Evolutionary conservation across 2,329 filamentous ascomycete species (phyloP), one percentile per base, ranked within the genome.

Genomic region (Sclerotinia borealis): DNA sequence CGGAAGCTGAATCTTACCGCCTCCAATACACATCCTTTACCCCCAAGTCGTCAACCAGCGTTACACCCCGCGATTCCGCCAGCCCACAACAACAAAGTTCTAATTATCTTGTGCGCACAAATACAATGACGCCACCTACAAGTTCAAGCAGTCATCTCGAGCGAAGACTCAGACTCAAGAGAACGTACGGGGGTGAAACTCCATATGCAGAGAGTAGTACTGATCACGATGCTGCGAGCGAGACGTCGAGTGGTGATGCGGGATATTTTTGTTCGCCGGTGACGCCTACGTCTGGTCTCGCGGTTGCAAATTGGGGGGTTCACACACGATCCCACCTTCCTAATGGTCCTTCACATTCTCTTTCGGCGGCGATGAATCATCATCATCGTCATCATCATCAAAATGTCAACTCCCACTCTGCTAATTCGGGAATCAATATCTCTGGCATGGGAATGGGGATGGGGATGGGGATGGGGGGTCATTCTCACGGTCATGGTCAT

Each of bases 1-100:
- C 72, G 2, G 80, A 86, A 64, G 80, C 83, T 29, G 75, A 79
- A 34, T 71, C 73, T 54, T 79, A 76, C 56, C 78, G 79, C 36
- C n/a, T 66, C 0, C 66, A 66, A 62, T 69, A 73, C 67, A 69
- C 64, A 62, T 68, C 43, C 27, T 66, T 66, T 45, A 63, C 65
- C 3, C 64, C 66, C 48, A 66, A 64, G 50, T 64, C 64, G 22
- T 72, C 71, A 3, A 67, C 67, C 17, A 51, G 36, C 4, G 48
- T 55, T 43, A 59, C 56, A 27, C 43, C 56, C 4, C 41, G 50
- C 50, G 27, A 56, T 19, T 47, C 60, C 6, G 31, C 31, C 10
- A 27, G 50, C 5, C 51, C 31, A 63, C 50, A 69, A 62, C 49
- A 58, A 56, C 39, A 45, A 34, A 58, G 27, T 27, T 56, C 60